Evolutionary conservation across 768 basidiomycete genomes (phyloP).

Genomic region (Glaciozyma antarctica): DNA sequence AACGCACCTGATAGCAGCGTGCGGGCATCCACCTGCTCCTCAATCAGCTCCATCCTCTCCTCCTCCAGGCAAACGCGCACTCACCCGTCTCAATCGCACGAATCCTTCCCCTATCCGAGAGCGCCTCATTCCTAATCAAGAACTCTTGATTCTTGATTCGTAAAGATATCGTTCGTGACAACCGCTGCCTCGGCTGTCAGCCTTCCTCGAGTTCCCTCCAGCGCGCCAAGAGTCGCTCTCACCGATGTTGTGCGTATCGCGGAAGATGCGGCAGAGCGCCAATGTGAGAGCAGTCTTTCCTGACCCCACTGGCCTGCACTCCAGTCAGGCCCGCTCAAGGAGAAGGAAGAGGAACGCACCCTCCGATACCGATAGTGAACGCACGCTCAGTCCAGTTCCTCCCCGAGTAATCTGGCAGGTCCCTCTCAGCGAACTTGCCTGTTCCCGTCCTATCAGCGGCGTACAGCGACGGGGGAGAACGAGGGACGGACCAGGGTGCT

Average conservation of each 20-base stretch:
- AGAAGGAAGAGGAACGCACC: conserved; percentile 48
- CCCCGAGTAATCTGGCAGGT: conserved; percentile 73
- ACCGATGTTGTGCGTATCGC: conserved; percentile 87
- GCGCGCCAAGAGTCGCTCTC: conserved; percentile 26
- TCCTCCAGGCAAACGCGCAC: background rate
- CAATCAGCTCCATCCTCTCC: background rate
- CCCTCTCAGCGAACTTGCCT: conserved; percentile 89
- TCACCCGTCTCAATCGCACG: conserved; percentile 87
- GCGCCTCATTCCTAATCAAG: conserved; percentile 80
- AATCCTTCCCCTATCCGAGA: conserved; percentile 67
- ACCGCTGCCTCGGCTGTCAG: conserved; percentile 52
- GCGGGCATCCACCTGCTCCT: conserved; percentile 64
- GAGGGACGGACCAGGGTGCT: conserved; percentile 60
- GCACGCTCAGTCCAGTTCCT: conserved; percentile 86
- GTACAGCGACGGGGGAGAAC: background rate
- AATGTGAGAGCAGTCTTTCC: conserved; percentile 93
- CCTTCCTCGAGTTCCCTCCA: background rate
- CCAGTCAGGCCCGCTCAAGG: background rate
- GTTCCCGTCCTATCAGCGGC: background rate
- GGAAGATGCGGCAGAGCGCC: conserved; percentile 70
- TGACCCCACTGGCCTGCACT: conserved; percentile 79
- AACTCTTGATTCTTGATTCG: conserved; percentile 92
- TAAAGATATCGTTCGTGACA: conserved; percentile 99
- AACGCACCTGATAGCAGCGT: conserved; percentile 75
- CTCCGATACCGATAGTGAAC: conserved; percentile 96